Conservation (phyloP, 371 early-diverging fungal genomes). For the Mucor ambiguus region DNA sequence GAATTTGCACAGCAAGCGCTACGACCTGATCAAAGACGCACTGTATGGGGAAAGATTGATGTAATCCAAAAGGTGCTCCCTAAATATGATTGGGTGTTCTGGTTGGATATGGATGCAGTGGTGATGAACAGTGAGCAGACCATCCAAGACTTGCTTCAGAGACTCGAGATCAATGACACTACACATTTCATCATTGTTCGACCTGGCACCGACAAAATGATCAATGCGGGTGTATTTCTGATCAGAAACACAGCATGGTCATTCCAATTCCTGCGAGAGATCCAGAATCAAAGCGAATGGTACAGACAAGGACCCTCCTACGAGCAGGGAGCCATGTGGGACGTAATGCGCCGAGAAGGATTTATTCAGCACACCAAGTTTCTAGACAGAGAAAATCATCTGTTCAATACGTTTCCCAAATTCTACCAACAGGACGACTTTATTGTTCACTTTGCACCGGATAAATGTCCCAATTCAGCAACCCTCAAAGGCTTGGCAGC, state of each 20-base stretch:
- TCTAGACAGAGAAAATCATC: constrained; percentile 49
- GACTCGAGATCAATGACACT: constrained; percentile 13
- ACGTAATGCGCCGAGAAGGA: constrained; percentile 40
- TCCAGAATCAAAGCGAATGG: constrained; percentile 42
- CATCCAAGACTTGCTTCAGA: constrained; percentile 37
- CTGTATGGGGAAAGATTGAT: constrained; percentile 66
- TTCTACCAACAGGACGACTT: constrained; percentile 49
- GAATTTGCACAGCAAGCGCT: constrained; percentile 58
- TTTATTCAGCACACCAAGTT: constrained; percentile 22
- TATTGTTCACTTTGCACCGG: constrained; percentile 58
- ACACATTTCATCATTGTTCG: constrained; percentile 49
- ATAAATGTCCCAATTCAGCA: constrained; percentile 52
- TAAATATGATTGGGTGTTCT: constrained; percentile 63
- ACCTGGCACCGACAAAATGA: constrained; percentile 50
- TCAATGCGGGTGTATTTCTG: constrained; percentile 64
- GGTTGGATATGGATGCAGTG: constrained; percentile 68
- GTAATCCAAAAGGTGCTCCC: constrained; percentile 58
- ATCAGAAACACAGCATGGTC: constrained; percentile 57
- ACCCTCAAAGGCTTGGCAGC: constrained; percentile 44
- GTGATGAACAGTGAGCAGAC: constrained; percentile 44
- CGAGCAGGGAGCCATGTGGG: constrained; percentile 63
- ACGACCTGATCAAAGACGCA: constrained; percentile 42
- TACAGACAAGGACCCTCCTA: constrained; percentile 39
- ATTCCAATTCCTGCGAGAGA: constrained; percentile 39
- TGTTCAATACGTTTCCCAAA: constrained; percentile 56